Evolutionary conservation across 2,329 filamentous ascomycete species (phyloP).

Genomic region (Capronia coronata): DNA sequence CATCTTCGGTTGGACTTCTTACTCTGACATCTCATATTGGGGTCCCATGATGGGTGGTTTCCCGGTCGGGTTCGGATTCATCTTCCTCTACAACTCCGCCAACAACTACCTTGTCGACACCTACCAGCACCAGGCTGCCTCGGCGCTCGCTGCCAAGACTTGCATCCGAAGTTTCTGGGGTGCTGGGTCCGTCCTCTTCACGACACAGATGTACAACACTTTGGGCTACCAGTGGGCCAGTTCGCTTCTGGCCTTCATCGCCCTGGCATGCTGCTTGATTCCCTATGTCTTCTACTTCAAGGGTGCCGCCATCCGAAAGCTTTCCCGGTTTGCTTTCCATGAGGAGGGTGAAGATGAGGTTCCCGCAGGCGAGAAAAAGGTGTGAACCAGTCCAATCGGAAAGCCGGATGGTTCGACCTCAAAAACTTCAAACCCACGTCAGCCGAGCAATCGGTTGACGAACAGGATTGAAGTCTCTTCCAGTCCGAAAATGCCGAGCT

Average conservation of each 20-base stretch:
- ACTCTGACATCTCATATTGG: constrained; percentile 55
- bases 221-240: constrained; percentile 72
- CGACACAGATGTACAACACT: constrained; percentile 69
- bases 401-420: no score
- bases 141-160: constrained; percentile 76
- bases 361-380: constrained; percentile 13
- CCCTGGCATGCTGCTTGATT: constrained; percentile 70
- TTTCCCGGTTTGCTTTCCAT: constrained; percentile 66
- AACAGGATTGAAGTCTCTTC: no score
- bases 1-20: constrained; percentile 63
- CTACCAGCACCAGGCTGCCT: constrained; percentile 78
- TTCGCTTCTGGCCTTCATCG: constrained; percentile 65
- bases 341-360: constrained; percentile 42
- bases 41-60: constrained; percentile 66
- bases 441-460: no score
- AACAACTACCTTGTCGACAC: constrained; percentile 74
- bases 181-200: constrained; percentile 70
- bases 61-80: constrained; percentile 71
- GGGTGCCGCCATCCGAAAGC: constrained; percentile 62
- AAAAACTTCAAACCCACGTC: no score
- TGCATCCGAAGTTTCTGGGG: constrained; percentile 87
- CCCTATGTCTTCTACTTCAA: constrained; percentile 76
- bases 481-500: no score
- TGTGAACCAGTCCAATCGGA: constrained; percentile 2
- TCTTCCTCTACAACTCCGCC: constrained; percentile 74